These are phyloP conservation scores for Melastoma candidum DNA, from an alignment of 441 rosid species.

Conservation along the genomic window DNA sequence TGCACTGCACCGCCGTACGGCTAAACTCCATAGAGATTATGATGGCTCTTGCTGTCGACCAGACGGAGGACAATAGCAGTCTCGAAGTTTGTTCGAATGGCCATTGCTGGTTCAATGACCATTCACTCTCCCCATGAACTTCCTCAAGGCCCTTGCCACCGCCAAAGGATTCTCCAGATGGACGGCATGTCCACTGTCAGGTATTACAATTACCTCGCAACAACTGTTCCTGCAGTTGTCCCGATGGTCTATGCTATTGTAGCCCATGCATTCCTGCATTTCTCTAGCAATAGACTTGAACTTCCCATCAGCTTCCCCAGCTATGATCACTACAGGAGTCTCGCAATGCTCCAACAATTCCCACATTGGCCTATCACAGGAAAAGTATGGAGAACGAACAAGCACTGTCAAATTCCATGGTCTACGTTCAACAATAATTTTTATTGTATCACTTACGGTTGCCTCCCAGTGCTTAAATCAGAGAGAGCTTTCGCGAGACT, in stretches of 20 bases:
- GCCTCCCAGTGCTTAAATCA: conserved; percentile 76
- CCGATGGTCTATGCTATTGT: conserved; percentile 13
- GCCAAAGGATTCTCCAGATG: conserved; percentile 78
- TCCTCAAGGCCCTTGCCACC: conserved; percentile 40
- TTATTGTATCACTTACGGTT: conserved; percentile 45
- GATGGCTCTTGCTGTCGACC: too few species aligned
- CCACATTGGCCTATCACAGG: conserved; percentile 61
- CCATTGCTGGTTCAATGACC: too few species aligned
- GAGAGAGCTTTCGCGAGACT: conserved; percentile 65
- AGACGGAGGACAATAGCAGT: too few species aligned
- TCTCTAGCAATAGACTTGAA: conserved; percentile 49
- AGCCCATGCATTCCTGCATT: conserved; percentile 33
- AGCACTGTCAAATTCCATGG: too few species aligned
- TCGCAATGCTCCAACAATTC: conserved; percentile 57
- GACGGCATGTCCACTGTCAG: conserved; percentile 67
- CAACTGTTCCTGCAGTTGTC: conserved; percentile 7
- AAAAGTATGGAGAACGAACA: neutral
- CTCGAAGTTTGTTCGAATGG: too few species aligned
- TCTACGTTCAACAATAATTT: neutral
- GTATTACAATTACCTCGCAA: conserved; percentile 42
- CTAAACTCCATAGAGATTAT: too few species aligned
- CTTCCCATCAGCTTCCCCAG: conserved; percentile 61
- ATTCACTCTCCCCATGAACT: conserved; percentile 34
- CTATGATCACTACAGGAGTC: conserved; percentile 46
- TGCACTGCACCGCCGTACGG: too few species aligned